Evolutionary conservation across 495 filamentous ascomycete species (phyloP), one percentile per base, ranked within the genome.

Genomic region (Xylaria intraflava): DNA sequence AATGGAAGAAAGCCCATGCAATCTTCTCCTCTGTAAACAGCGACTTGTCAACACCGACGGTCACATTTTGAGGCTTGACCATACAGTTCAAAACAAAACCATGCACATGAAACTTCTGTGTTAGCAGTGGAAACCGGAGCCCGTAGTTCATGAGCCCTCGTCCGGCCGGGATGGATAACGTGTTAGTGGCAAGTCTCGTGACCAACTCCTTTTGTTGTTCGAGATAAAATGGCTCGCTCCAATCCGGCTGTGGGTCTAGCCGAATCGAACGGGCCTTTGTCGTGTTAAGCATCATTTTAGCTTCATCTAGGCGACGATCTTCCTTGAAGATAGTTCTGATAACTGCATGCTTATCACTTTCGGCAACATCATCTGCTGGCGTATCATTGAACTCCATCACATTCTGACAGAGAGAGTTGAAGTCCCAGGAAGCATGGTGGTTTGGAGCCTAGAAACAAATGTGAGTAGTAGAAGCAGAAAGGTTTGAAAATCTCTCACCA

Each of bases 1-100:
- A 87, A 70, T 99, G 91, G 72, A 99, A 98, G 69, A 95, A 99
- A 0, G 92, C 93, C 93, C 93, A 99, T 65, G 84, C 87, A 16
- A 93, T 85, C 71, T 95, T 97, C 66, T 99, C 93, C 68, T 99
- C 93, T 0, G 85, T 88, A 59, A 91, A 94, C 1, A 83, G 72
- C 19, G 70, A 76, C 59, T 89, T 86, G 61, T 99, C 94, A 8
- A 90, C 89, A 23, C 84, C 88, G 14, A 96, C 86, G 8, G 87
- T 93, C 35, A 87, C 89, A 60, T 92, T 91, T 39, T 87, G 83
- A 12, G 94, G 93, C 58, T 89, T 90, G 78, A 99, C 90, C 11
- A 91, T 70, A 58, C 90, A 96, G 45, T 83, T 85, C 27, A 95
- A 75, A 42, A 87, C 92, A 71, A 97, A 99, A 3, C 89, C 90